Conservation (phyloP, 257 asterid species). For the Nicotiana benthamiana region DNA sequence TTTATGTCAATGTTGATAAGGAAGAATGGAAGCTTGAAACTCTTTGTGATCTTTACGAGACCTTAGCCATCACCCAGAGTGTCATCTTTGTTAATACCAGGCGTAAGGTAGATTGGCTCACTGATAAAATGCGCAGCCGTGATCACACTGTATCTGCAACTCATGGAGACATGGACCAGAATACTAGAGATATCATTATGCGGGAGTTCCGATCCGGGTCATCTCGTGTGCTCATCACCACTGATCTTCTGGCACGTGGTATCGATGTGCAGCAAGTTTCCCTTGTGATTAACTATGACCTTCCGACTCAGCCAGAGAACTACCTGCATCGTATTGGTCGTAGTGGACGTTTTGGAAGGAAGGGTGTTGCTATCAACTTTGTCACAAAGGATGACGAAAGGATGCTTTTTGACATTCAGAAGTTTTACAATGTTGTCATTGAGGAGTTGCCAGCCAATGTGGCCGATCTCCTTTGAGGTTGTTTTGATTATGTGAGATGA, state of each 20-base stretch:
- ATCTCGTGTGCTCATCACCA: slow-evolving; percentile 8
- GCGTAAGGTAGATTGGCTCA: slow-evolving; percentile 58
- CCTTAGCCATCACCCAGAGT: slow-evolving; percentile 50
- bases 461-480: background rate
- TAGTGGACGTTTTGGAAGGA: slow-evolving; percentile 9
- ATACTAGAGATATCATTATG: slow-evolving; percentile 53
- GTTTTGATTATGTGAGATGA: too few species aligned
- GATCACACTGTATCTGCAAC: slow-evolving; percentile 55
- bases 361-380: slow-evolving; percentile 14
- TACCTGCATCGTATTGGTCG: slow-evolving; percentile 13
- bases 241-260: slow-evolving; percentile 9
- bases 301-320: slow-evolving; percentile 13
- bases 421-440: background rate
- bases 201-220: slow-evolving; percentile 38
- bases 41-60: slow-evolving; percentile 51
- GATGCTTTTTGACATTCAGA: slow-evolving; percentile 7
- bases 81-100: slow-evolving; percentile 51
- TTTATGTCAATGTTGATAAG: slow-evolving; percentile 37
- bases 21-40: slow-evolving; percentile 55
- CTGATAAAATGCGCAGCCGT: slow-evolving; percentile 49
- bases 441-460: slow-evolving; percentile 15
- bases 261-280: slow-evolving; percentile 12
- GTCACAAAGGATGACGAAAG: slow-evolving; percentile 9
- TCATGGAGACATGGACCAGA: slow-evolving; percentile 59
- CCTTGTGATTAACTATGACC: slow-evolving; percentile 11